Conservation (phyloP, 768 basidiomycete genomes). For the Phylloporus arenicola region DNA sequence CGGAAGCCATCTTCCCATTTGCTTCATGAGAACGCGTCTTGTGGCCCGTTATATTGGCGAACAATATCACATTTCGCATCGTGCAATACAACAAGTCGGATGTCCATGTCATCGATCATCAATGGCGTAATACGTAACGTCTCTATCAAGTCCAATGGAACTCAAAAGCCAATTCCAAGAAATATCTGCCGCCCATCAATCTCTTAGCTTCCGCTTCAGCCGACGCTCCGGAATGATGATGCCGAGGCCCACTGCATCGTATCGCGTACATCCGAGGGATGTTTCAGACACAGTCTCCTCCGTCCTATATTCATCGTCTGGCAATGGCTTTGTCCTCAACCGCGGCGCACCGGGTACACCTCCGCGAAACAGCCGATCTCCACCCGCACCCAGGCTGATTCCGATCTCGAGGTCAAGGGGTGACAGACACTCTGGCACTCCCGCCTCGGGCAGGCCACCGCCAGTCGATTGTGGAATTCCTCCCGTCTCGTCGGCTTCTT, state of each 20-base stretch:
- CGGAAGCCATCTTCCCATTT: no score
- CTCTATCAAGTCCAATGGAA: background rate
- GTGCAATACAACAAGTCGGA: no score
- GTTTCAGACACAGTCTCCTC: background rate
- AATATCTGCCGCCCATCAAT: background rate
- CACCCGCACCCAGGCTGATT: background rate
- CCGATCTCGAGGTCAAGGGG: constrained; percentile 5
- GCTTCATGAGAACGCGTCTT: no score
- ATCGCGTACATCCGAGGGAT: no score
- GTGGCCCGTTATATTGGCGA: no score
- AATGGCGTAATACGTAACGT: no score
- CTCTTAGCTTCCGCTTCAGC: background rate
- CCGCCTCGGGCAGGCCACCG: background rate
- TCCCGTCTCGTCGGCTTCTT: background rate
- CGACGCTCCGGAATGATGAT: background rate
- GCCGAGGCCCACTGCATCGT: background rate
- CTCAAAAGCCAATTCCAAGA: background rate
- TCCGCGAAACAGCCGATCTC: background rate
- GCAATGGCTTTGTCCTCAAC: constrained; percentile 14
- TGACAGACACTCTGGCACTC: background rate
- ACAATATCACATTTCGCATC: no score
- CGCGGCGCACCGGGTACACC: constrained; percentile 22
- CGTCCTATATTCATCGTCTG: constrained; percentile 7
- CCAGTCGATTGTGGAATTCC: background rate
- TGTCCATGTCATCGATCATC: no score